Evolutionary conservation across 192 early-diverging fungal species (phyloP).

Genomic region (Linderina pennispora): DNA sequence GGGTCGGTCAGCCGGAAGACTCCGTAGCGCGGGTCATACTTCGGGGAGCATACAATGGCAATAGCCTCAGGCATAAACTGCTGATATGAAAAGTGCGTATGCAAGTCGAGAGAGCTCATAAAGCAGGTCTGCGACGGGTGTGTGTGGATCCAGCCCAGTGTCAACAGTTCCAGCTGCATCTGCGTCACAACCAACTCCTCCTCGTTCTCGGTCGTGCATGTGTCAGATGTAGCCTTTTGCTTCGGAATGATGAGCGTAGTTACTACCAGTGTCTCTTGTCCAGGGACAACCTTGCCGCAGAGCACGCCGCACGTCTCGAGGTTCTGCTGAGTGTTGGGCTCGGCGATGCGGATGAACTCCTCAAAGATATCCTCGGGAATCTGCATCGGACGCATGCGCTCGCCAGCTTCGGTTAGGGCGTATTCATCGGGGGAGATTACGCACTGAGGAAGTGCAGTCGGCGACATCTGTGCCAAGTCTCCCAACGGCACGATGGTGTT

Average conservation of each 20-base stretch:
- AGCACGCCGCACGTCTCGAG: conserved; percentile 88
- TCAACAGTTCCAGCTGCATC: conserved; percentile 66
- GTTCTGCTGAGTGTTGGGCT: conserved; percentile 65
- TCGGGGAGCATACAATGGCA: conserved; percentile 84
- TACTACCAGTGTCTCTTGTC: conserved; percentile 34
- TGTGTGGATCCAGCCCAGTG: conserved; percentile 90
- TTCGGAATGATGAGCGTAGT: conserved; percentile 86
- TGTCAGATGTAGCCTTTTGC: conserved; percentile 81
- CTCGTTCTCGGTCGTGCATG: conserved; percentile 76
- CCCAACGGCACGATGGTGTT: not conserved
- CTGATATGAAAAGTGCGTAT: conserved; percentile 90
- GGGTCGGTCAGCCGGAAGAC: conserved; percentile 86
- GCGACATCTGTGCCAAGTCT: too few relatives aligned
- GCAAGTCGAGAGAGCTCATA: conserved; percentile 87
- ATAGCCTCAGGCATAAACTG: conserved; percentile 88
- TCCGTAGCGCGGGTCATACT: conserved; percentile 63
- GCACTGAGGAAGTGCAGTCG: conserved; percentile 22
- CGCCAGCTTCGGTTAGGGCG: conserved; percentile 48
- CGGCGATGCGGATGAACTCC: conserved; percentile 66
- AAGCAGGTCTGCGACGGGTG: conserved; percentile 95
- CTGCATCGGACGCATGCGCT: conserved; percentile 58
- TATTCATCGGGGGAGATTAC: conserved; percentile 33
- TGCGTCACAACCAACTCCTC: conserved; percentile 77
- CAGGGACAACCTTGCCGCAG: conserved; percentile 61
- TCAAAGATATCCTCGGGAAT: conserved; percentile 62